Evolutionary conservation across 2,329 filamentous ascomycete genomes (phyloP).

Genomic region (Emericellopsis atlantica): DNA sequence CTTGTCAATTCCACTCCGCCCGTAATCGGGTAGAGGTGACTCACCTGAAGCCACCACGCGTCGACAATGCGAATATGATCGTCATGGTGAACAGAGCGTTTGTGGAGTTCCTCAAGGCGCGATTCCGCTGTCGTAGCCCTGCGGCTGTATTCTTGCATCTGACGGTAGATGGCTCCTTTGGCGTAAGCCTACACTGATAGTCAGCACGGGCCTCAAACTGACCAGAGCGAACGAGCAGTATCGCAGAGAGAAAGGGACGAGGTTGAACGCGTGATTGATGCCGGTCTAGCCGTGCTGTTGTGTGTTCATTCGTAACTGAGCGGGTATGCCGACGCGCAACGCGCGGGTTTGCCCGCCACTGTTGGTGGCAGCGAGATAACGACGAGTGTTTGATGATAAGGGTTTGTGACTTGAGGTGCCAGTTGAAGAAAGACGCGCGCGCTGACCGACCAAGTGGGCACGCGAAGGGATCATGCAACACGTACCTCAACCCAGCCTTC

Average conservation of each 20-base stretch:
- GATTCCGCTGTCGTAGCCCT: slow-evolving; percentile 73
- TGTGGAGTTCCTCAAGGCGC: slow-evolving; percentile 68
- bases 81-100: slow-evolving; percentile 71
- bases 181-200: slow-evolving; percentile 20
- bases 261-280: not conserved
- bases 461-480: slow-evolving; percentile 21
- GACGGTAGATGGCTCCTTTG: slow-evolving; percentile 92
- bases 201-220: slow-evolving; percentile 7
- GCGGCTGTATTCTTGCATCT: slow-evolving; percentile 96
- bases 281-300: too few species aligned
- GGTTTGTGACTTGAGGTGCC: too few species aligned
- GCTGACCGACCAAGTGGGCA: too few species aligned
- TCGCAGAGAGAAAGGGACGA: not conserved
- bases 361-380: too few species aligned
- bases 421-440: too few species aligned
- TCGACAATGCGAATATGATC: slow-evolving; percentile 87
- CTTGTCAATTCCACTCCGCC: not conserved
- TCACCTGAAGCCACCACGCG: slow-evolving; percentile 86
- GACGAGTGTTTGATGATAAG: too few species aligned
- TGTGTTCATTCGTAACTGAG: too few species aligned
- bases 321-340: too few species aligned
- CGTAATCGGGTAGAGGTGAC: not conserved
- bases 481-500: slow-evolving; percentile 56
- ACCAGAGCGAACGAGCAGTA: not conserved
- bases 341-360: too few species aligned